Base-by-base conservation (phyloP, 1,139 yeast genomes). In the Pneumocystis wakefieldiae region DNA sequence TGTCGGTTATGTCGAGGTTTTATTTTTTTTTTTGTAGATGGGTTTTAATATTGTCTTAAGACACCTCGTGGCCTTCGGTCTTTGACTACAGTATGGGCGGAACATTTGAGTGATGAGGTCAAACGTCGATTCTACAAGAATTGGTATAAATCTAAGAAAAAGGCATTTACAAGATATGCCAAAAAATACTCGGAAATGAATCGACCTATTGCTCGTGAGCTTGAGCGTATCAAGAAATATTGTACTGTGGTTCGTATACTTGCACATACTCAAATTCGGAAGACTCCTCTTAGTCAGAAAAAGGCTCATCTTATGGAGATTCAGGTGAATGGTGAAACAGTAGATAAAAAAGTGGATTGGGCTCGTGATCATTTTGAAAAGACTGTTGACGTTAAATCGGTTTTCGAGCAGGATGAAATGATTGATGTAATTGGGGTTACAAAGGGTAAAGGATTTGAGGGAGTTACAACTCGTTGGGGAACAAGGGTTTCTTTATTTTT, bases 371-470 rank as follows among this genome's bases (percentile, higher is more conserved):
- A 92, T 85, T 94, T 92, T 74, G 99, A 92, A 86, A 92, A 94
- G 87, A 91, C 97, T 76, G 95, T 92, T 74, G 81, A 94, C 70
- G 95, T 92, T 75, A 88, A 86, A 81, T 80, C 95, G 73, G 98
- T 92, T 75, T 86, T 92, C 78, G 98, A 92, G 84, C 95, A 92
- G 83, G 87, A 90, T 82, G 98, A 92, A 84, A 86, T 88, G 87
- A 85, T 92, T 76, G 99, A 92, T 76, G 97, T 89, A 75, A 86
- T 91, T 77, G 99, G 97, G 76, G 96, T 94, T 78, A 94, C 98
- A 86, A 91, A 87, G 85, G 99, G 99, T 92, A 95, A 92, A 85
- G 99, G 99, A 85, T 89, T 87, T 88, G 98, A 91, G 82, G 99
- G 99, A 90, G 97, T 91, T 75, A 94, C 98, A 83, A 96, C 90